These are phyloP conservation scores for Botrytis squamosa DNA, from an alignment of 2,329 filamentous ascomycete species.

Conservation along the genomic window DNA sequence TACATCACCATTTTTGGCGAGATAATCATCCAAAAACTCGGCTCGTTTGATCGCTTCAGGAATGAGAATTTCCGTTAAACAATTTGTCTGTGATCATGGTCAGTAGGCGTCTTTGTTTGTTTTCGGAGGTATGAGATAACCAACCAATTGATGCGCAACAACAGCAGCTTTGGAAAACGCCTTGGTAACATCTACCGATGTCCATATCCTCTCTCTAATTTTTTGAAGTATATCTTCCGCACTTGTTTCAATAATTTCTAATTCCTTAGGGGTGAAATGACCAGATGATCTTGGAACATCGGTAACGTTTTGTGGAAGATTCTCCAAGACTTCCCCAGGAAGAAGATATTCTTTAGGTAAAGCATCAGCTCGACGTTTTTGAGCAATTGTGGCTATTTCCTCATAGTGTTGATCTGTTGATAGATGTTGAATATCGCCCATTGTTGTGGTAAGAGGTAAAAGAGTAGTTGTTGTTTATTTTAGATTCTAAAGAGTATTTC, in stretches of 20 bases:
- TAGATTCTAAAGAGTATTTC: not conserved
- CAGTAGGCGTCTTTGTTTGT: not conserved
- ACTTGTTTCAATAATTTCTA: slow-evolving; percentile 35
- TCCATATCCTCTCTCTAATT: slow-evolving; percentile 28
- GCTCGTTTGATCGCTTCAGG: slow-evolving; percentile 51
- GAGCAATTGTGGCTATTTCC: slow-evolving; percentile 42
- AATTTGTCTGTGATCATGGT: slow-evolving; percentile 50
- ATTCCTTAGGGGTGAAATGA: slow-evolving; percentile 17
- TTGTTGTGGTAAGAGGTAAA: not conserved
- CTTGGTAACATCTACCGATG: slow-evolving; percentile 41
- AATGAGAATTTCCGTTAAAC: slow-evolving; percentile 58
- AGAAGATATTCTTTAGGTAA: slow-evolving; percentile 38
- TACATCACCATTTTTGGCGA: slow-evolving; percentile 42
- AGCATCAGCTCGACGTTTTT: slow-evolving; percentile 38
- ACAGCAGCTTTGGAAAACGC: slow-evolving; percentile 51
- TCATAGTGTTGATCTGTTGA: slow-evolving; percentile 41
- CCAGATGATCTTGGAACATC: slow-evolving; percentile 15
- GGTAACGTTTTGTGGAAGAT: slow-evolving; percentile 28
- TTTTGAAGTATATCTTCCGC: slow-evolving; percentile 31
- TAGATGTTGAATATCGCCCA: not conserved
- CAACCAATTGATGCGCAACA: slow-evolving; percentile 48
- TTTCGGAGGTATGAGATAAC: not conserved
- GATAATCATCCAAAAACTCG: slow-evolving; percentile 52
- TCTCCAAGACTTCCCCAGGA: slow-evolving; percentile 27
- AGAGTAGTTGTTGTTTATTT: not conserved